Evolutionary conservation across 2,329 filamentous ascomycete genomes (phyloP).

Genomic region (Colletotrichum orbiculare): DNA sequence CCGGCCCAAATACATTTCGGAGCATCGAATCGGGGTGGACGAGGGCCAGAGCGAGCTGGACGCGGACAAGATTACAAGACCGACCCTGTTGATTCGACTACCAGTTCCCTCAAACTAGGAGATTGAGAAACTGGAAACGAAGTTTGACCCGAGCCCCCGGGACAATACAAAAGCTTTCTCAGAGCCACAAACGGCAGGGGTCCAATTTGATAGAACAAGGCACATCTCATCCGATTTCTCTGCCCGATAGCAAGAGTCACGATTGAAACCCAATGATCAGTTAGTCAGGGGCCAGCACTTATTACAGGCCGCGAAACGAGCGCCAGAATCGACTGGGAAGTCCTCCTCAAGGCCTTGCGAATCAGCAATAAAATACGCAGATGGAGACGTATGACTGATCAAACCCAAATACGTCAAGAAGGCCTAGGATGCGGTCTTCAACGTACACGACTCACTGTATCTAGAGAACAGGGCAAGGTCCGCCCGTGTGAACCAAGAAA

Average conservation of each 20-base stretch:
- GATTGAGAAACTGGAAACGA: slow-evolving; percentile 2
- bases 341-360: background rate
- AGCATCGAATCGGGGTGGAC: background rate
- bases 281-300: background rate
- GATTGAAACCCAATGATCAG: background rate
- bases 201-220: slow-evolving; percentile 12
- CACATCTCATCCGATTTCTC: slow-evolving; percentile 10
- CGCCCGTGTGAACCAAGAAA: slow-evolving; percentile 1
- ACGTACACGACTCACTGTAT: background rate
- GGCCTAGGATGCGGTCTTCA: slow-evolving; percentile 9
- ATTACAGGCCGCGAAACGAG: background rate
- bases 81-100: background rate
- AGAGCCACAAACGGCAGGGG: slow-evolving; percentile 13
- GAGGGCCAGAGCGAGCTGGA: background rate
- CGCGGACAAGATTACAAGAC: slow-evolving; percentile 9
- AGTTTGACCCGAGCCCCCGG: slow-evolving; percentile 6
- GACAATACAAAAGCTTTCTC: slow-evolving; percentile 15
- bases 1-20: background rate
- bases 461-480: background rate
- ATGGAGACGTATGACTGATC: slow-evolving; percentile 11
- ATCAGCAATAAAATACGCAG: background rate
- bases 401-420: slow-evolving; percentile 5
- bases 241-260: slow-evolving; percentile 1
- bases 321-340: background rate
- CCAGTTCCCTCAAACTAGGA: slow-evolving; percentile 4